Evolutionary conservation across 2,329 filamentous ascomycete species (phyloP).

Genomic region (Aspergillus candidus): DNA sequence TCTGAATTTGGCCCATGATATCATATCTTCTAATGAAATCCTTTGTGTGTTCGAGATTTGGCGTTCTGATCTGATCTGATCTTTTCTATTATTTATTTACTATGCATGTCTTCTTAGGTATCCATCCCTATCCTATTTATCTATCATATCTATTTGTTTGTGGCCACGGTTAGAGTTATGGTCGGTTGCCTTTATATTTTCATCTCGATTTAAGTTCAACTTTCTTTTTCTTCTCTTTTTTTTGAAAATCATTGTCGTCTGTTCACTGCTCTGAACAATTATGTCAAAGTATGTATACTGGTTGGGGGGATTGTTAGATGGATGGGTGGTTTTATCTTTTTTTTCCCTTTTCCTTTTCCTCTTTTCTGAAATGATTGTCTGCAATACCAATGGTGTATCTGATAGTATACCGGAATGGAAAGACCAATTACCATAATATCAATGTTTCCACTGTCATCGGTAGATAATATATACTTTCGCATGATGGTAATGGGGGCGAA

Average conservation of each 20-base stretch:
- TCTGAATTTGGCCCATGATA: constrained; percentile 17
- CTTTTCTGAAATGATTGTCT: constrained; percentile 4
- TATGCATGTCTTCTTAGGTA: constrained; percentile 1
- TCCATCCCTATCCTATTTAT: not conserved
- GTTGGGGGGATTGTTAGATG: not conserved
- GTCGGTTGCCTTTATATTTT: not conserved
- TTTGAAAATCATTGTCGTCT: not conserved
- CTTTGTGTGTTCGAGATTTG: constrained; percentile 13
- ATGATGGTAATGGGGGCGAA: no score
- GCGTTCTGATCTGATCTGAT: constrained; percentile 10
- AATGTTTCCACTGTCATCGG: no score
- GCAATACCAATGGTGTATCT: no score
- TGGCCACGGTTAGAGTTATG: no score
- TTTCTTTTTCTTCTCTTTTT: not conserved
- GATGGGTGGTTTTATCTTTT: not conserved
- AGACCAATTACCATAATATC: no score
- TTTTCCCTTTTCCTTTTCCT: not conserved
- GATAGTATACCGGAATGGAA: no score
- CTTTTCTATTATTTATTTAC: not conserved
- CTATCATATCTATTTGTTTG: no score
- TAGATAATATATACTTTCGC: no score
- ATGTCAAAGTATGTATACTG: constrained; percentile 6
- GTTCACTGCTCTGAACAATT: no score
- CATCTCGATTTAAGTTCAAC: not conserved
- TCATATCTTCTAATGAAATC: constrained; percentile 17